Conservation (phyloP, 371 early-diverging fungal species). For the Parasitella parasitica region DNA sequence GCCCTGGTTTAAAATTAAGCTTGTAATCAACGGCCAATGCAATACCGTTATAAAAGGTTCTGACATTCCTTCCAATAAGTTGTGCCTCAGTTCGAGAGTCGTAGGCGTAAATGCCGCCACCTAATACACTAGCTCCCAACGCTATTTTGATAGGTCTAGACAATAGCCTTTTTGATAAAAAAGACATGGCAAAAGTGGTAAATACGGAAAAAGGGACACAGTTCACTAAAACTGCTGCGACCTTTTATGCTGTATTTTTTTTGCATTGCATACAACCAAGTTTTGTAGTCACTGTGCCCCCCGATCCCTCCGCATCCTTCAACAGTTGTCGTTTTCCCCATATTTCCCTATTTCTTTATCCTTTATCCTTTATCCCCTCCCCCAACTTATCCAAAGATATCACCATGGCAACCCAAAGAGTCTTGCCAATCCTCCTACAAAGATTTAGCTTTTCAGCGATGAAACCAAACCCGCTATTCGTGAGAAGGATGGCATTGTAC, state of each 20-base stretch:
- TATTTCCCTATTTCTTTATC: neutral
- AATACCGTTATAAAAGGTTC: conserved; percentile 62
- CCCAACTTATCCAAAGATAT: neutral
- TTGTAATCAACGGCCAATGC: conserved; percentile 72
- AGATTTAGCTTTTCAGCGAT: neutral
- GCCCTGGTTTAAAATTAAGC: conserved; percentile 67
- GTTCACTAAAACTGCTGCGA: neutral
- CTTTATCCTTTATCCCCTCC: neutral
- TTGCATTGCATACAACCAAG: neutral
- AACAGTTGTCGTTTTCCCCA: neutral
- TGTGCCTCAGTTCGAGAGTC: conserved; percentile 62
- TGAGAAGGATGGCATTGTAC: neutral
- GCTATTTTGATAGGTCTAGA: conserved; percentile 2
- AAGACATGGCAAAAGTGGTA: conserved; percentile 2
- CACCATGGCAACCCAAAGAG: conserved; percentile 13
- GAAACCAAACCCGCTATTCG: neutral
- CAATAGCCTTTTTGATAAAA: neutral
- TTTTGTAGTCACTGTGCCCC: neutral
- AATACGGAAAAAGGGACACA: neutral
- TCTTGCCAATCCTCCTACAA: neutral
- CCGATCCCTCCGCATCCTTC: neutral
- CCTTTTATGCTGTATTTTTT: neutral
- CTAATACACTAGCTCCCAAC: conserved; percentile 16
- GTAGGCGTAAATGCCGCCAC: conserved; percentile 42
- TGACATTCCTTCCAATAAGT: conserved; percentile 51